Base-by-base conservation (phyloP, 495 filamentous ascomycete species). In the Daldinia childiae region DNA sequence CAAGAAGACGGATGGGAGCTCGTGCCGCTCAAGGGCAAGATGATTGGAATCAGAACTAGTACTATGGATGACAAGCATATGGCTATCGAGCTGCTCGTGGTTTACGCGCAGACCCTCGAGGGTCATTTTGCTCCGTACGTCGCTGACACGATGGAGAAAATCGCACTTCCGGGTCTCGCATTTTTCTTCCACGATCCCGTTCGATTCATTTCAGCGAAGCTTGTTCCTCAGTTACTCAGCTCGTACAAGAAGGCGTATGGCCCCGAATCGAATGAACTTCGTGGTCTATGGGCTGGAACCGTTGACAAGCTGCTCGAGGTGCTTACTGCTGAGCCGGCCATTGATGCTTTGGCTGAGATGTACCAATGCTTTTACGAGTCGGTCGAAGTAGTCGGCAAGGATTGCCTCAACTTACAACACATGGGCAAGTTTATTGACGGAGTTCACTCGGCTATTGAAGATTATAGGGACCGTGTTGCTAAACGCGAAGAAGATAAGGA, bases 141-240 rank as follows among this genome's bases (percentile, higher is more conserved):
- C 32, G 80, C 90, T 26, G 90, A 97, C 45, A 97, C 97, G 66
- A 95, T 98, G 92, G 93, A 95, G 79, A 95, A 96, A 79, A 95
- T 98, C 74, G 93, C 94, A 5, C 82, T 99, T 34, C 95, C 96
- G 24, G 93, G 96, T 0, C 87, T 99, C 21, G 91, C 93, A 4
- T 99, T 98, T 87, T 98, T 99, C 85, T 99, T 99, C 88, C 97
- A 98, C 79, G 96, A 99, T 79, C 94, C 95, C 1, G 96, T 98
- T 45, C 92, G 96, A 17, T 94, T 96, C 36, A 93, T 96, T 21
- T 95, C 96, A 11, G 96, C 96, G 6, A 98, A 97, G 80, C 88
- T 94, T 69, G 91, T 98, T 12, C 96, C 96, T 1, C 93, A 97
- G 74, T 91, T 99, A 12, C 88, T 99, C 12, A 97, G 94, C 78